Conservation (phyloP, 768 basidiomycete species). For the Macrolepiota albuminosa region DNA sequence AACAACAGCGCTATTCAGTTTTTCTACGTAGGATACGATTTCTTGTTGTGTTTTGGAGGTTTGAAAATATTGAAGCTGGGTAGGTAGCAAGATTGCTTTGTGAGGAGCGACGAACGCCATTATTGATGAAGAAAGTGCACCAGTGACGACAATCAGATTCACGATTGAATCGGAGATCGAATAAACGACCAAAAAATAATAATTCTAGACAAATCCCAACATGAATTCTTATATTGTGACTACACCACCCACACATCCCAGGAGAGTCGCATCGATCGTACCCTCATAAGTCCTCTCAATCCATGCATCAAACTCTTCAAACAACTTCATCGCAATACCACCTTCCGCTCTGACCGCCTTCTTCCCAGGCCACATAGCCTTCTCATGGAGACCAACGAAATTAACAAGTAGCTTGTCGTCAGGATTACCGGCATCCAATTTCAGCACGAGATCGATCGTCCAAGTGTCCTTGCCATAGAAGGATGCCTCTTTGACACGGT, state of each 20-base stretch:
- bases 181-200: not conserved
- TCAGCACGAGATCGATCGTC: conserved; percentile 67
- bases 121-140: not conserved
- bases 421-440: conserved; percentile 31
- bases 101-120: conserved; percentile 47
- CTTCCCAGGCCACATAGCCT: conserved; percentile 81
- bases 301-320: conserved; percentile 74
- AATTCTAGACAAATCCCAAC: not conserved
- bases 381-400: conserved; percentile 81
- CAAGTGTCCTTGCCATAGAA: conserved; percentile 77
- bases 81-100: conserved; percentile 72
- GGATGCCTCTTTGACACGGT: conserved; percentile 90
- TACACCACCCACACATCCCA: conserved; percentile 70
- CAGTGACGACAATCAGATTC: not conserved
- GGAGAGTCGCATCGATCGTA: conserved; percentile 60
- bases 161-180: not conserved
- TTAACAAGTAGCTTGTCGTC: conserved; percentile 50
- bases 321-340: conserved; percentile 64
- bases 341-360: conserved; percentile 41
- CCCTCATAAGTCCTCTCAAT: conserved; percentile 58
- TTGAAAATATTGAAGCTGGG: conserved; percentile 82
- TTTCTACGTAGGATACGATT: conserved; percentile 66
- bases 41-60: conserved; percentile 62
- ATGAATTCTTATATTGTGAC: conserved; percentile 26
- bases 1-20: conserved; percentile 70